phyloP scores from a whole-genome alignment of 768 basidiomycete genomes.

The Cystobasidiopsis lactophilus region DNA sequence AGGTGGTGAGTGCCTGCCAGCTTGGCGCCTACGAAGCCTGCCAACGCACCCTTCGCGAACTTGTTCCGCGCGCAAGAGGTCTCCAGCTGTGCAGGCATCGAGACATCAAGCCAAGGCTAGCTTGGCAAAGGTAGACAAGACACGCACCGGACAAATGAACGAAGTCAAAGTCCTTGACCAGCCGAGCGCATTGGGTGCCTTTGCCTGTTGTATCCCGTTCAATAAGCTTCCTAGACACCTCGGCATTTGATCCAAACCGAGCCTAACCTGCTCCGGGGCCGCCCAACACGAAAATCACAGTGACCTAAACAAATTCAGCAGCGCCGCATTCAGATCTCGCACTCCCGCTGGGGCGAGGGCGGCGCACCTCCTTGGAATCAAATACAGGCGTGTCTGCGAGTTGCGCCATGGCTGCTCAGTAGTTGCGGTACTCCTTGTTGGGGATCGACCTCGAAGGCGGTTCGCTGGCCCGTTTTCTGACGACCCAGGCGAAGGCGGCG shows the following conservation, averaged over 20 bases:
- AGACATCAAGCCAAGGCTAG: neutral
- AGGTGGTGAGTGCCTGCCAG: neutral
- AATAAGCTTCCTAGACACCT: neutral
- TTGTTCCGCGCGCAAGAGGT: conserved; percentile 87
- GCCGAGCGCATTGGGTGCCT: conserved; percentile 72
- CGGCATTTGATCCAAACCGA: neutral
- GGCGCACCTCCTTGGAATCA: no score
- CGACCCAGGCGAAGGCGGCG: conserved; percentile 35
- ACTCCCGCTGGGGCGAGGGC: no score
- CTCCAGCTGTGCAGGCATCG: conserved; percentile 46
- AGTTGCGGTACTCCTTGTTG: conserved; percentile 28
- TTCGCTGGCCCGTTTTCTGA: conserved; percentile 34
- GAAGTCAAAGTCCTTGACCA: conserved; percentile 68
- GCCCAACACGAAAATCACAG: conserved; percentile 83
- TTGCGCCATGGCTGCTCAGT: neutral
- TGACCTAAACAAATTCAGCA: conserved; percentile 43
- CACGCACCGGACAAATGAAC: conserved; percentile 71
- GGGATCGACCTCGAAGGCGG: conserved; percentile 39
- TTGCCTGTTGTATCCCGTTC: conserved; percentile 49
- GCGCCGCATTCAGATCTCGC: no score
- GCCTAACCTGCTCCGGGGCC: conserved; percentile 76
- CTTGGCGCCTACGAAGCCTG: no score
- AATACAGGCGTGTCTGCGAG: neutral
- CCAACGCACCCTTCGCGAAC: conserved; percentile 46
- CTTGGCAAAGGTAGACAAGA: neutral